These are phyloP conservation scores for Oryza glumipatula DNA, from an alignment of 176 grass and related monocot species.

Conservation along the genomic window DNA sequence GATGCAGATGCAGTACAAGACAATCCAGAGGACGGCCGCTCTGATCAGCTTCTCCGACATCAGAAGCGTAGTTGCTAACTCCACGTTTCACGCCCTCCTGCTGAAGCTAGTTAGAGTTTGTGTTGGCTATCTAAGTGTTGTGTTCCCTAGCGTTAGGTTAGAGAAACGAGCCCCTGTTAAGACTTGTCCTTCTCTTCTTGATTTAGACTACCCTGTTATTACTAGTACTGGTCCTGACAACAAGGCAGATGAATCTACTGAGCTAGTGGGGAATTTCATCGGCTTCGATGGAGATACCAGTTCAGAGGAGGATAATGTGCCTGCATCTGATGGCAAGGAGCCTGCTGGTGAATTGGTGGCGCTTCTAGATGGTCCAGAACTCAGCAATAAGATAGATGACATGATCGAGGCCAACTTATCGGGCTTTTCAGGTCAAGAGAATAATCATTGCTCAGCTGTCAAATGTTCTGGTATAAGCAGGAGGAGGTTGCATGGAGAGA, in stretches of 20 bases:
- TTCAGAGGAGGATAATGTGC: conserved; percentile 16
- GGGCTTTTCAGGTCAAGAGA: conserved; percentile 29
- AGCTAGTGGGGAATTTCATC: conserved; percentile 39
- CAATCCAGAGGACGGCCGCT: conserved; percentile 39
- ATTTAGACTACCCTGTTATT: background rate
- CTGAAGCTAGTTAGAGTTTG: conserved; percentile 41
- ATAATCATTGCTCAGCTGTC: background rate
- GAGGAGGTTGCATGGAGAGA: conserved; percentile 38
- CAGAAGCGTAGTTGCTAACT: conserved; percentile 59
- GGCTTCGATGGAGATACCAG: conserved; percentile 13
- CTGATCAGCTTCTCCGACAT: conserved; percentile 60
- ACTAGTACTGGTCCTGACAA: background rate
- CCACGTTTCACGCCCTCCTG: conserved; percentile 20
- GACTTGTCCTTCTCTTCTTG: conserved; percentile 6
- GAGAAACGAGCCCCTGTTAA: conserved; percentile 10
- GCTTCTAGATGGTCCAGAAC: background rate
- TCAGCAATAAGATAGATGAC: conserved; percentile 44
- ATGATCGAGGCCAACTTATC: conserved; percentile 49
- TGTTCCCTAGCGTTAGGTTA: conserved; percentile 46
- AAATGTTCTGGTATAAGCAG: conserved; percentile 35
- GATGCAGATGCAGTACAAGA: conserved; percentile 50
- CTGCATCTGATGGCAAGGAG: conserved; percentile 1
- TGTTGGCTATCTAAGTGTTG: conserved; percentile 38
- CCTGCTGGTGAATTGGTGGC: background rate
- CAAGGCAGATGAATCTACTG: conserved; percentile 25